A percentile compares a stretch with the other conserved stretches of the same genome.
phyloP scores from a whole-genome alignment of 495 filamentous ascomycete genomes.

The Massariosphaeria phaeospora region DNA sequence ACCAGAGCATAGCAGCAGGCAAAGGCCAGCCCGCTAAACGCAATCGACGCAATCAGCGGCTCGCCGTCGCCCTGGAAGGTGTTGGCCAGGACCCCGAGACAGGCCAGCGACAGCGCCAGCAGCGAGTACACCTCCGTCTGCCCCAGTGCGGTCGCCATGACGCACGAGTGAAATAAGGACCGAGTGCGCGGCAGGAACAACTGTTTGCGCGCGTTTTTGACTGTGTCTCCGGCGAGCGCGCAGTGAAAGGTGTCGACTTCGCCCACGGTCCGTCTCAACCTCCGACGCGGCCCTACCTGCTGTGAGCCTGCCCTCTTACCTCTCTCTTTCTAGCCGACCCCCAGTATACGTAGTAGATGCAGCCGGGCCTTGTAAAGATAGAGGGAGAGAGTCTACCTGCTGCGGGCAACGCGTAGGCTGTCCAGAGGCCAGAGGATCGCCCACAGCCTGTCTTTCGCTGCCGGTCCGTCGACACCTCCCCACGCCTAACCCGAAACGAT shows the following conservation, averaged over 20 bases:
- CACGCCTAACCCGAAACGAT: slow-evolving; percentile 18
- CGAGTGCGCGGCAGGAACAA: background rate
- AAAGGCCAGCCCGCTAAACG: slow-evolving; percentile 81
- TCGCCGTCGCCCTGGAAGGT: slow-evolving; percentile 82
- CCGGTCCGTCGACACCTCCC: no score
- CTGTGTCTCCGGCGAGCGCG: background rate
- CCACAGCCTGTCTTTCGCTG: no score
- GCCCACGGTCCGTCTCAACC: no score
- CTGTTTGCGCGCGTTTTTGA: background rate
- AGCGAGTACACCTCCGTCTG: slow-evolving; percentile 66
- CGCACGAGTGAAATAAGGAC: background rate
- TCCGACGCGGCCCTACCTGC: background rate
- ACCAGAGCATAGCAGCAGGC: slow-evolving; percentile 74
- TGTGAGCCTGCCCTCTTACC: no score
- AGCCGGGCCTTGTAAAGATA: no score
- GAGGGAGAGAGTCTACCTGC: no score
- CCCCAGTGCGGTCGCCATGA: slow-evolving; percentile 48
- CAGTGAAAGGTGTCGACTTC: slow-evolving; percentile 9
- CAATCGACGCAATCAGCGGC: slow-evolving; percentile 81
- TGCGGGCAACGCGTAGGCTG: no score
- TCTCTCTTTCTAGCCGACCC: no score
- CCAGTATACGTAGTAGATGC: no score
- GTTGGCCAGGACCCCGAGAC: slow-evolving; percentile 69
- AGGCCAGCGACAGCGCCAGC: slow-evolving; percentile 60
- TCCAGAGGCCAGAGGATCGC: slow-evolving; percentile 9